These are phyloP conservation scores for Asterophora lycoperdoides DNA, from an alignment of 768 basidiomycete species.

Conservation along the genomic window DNA sequence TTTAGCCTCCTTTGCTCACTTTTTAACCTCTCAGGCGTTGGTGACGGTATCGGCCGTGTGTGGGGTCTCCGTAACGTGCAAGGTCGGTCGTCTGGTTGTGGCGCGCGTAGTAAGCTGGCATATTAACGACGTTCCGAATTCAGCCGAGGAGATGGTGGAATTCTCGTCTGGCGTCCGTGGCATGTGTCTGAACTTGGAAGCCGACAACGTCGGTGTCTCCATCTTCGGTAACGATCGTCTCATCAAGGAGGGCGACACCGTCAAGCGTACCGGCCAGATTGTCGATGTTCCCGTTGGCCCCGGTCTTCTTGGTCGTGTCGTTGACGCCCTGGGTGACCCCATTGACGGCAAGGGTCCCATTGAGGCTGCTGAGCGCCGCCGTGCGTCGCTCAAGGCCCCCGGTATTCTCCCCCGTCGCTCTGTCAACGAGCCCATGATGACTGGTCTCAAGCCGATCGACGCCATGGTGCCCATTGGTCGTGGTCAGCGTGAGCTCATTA, in stretches of 20 bases:
- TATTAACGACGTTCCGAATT: constrained; percentile 16
- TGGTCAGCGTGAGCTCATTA: constrained; percentile 99
- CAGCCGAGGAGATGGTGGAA: constrained; percentile 99
- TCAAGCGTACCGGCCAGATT: constrained; percentile 99
- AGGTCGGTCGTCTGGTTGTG: constrained; percentile 43
- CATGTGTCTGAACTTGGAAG: constrained; percentile 99
- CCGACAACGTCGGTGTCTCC: constrained; percentile 99
- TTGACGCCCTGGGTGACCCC: constrained; percentile 99
- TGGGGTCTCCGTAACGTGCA: constrained; percentile 99
- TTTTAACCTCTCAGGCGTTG: constrained; percentile 64
- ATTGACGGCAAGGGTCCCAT: constrained; percentile 99
- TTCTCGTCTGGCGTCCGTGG: constrained; percentile 99
- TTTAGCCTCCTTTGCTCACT: constrained; percentile 17
- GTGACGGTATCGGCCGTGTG: constrained; percentile 99
- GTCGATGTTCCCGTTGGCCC: constrained; percentile 99
- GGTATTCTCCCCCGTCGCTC: constrained; percentile 99
- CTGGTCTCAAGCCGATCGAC: constrained; percentile 99
- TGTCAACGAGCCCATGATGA: constrained; percentile 99
- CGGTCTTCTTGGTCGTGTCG: constrained; percentile 95
- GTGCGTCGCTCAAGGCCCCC: constrained; percentile 97
- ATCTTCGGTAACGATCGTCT: constrained; percentile 98
- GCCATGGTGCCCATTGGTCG: constrained; percentile 99
- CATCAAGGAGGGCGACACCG: constrained; percentile 99
- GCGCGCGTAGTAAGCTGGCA: background rate
- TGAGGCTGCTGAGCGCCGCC: constrained; percentile 87